Percentiles rank a stretch among this genome's conserved stretches.
These are phyloP conservation scores for Hypoxylon sp. DNA, from an alignment of 2,329 filamentous ascomycete genomes.

Conservation along the genomic window DNA sequence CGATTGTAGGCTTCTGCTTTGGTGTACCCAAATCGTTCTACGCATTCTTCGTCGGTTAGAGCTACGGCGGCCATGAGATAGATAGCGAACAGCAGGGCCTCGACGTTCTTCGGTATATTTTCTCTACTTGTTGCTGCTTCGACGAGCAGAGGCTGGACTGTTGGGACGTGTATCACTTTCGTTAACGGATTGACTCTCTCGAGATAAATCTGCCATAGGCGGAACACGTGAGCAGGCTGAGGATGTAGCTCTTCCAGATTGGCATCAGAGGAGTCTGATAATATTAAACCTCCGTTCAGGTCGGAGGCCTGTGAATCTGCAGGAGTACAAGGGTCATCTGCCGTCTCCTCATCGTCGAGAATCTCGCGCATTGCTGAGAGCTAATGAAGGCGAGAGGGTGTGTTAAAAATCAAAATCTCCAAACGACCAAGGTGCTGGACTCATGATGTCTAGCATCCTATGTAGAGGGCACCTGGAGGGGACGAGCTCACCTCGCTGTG, in stretches of 20 bases:
- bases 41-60: slow-evolving; percentile 68
- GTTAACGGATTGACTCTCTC: slow-evolving; percentile 77
- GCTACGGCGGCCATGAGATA: slow-evolving; percentile 72
- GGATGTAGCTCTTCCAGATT: slow-evolving; percentile 71
- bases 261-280: slow-evolving; percentile 58
- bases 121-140: slow-evolving; percentile 70
- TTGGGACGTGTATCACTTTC: slow-evolving; percentile 75
- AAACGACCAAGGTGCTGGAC: neutral
- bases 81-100: slow-evolving; percentile 74
- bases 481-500: slow-evolving; percentile 66
- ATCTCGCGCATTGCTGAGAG: slow-evolving; percentile 71
- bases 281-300: slow-evolving; percentile 64
- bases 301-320: slow-evolving; percentile 64
- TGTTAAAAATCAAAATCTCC: slow-evolving; percentile 12
- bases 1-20: slow-evolving; percentile 64
- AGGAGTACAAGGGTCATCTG: slow-evolving; percentile 59
- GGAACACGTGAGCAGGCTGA: slow-evolving; percentile 73
- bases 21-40: slow-evolving; percentile 63
- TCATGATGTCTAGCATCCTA: neutral
- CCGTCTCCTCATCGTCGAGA: slow-evolving; percentile 66
- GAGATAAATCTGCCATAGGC: slow-evolving; percentile 80
- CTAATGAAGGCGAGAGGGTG: slow-evolving; percentile 53
- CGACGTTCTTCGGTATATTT: slow-evolving; percentile 68
- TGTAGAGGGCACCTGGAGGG: neutral
- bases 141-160: slow-evolving; percentile 74